Percentiles rank a stretch among this genome's conserved stretches.
phyloP scores from a whole-genome alignment of 2,329 filamentous ascomycete genomes.

The Fusarium heterosporum region DNA sequence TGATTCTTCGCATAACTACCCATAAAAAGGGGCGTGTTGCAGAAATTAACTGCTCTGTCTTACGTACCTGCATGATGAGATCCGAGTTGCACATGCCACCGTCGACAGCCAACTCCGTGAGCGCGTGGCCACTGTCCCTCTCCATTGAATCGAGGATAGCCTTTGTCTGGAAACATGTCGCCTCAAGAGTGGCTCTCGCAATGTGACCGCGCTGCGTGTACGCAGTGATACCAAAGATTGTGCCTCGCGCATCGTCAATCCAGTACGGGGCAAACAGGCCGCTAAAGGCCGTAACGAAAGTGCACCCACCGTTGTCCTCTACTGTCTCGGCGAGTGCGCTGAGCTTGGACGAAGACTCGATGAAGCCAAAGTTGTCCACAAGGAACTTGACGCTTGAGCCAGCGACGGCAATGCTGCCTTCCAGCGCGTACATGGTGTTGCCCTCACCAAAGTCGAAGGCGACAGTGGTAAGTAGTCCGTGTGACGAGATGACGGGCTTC shows the following conservation, averaged over 20 bases:
- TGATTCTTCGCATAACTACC: conserved; percentile 6
- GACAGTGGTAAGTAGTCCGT: conserved; percentile 81
- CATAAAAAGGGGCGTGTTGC: background rate
- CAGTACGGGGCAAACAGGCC: conserved; percentile 86
- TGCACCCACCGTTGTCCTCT: conserved; percentile 78
- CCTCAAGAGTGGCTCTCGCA: conserved; percentile 82
- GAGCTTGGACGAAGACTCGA: conserved; percentile 60
- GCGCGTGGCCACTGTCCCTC: conserved; percentile 78
- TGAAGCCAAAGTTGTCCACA: conserved; percentile 68
- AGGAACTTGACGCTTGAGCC: conserved; percentile 80
- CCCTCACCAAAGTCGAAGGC: conserved; percentile 78
- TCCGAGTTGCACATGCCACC: conserved; percentile 86
- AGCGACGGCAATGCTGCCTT: conserved; percentile 81
- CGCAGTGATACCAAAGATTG: conserved; percentile 82
- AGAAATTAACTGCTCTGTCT: background rate
- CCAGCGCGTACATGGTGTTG: conserved; percentile 78
- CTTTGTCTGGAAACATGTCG: conserved; percentile 85
- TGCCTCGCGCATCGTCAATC: conserved; percentile 85
- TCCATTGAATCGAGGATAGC: conserved; percentile 85
- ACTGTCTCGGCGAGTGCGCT: conserved; percentile 61
- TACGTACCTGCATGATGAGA: conserved; percentile 76
- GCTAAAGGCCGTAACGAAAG: conserved; percentile 84
- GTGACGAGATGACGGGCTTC: conserved; percentile 81
- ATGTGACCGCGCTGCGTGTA: conserved; percentile 83
- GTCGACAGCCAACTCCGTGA: conserved; percentile 82